Conservation (phyloP, 495 filamentous ascomycete species). For the Thozetella sp. region DNA sequence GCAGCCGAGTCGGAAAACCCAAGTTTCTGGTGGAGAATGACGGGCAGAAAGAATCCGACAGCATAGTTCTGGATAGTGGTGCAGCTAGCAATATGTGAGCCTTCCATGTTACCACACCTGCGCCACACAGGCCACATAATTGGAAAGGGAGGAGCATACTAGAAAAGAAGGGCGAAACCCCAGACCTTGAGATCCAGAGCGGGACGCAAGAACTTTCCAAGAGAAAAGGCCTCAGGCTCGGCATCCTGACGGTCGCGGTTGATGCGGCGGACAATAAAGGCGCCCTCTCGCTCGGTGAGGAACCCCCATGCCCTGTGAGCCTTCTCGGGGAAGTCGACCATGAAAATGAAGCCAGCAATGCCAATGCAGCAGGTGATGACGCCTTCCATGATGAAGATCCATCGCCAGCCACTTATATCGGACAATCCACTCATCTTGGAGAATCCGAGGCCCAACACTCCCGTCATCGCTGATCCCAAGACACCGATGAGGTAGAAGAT, state of each 20-base stretch:
- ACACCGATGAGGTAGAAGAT: neutral
- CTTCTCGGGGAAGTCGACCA: conserved; percentile 62
- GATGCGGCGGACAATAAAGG: conserved; percentile 54
- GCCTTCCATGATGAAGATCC: conserved; percentile 60
- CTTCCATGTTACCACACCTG: too few species aligned
- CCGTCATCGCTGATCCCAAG: neutral
- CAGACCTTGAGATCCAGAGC: conserved; percentile 39
- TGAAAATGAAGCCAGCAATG: conserved; percentile 36
- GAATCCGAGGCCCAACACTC: neutral
- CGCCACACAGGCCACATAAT: too few species aligned
- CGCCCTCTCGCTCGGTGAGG: conserved; percentile 47
- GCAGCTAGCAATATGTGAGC: neutral
- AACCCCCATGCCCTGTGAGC: conserved; percentile 23
- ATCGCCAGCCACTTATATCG: conserved; percentile 52
- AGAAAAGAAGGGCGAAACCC: conserved; percentile 45
- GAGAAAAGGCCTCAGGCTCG: conserved; percentile 33
- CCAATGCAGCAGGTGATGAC: conserved; percentile 36
- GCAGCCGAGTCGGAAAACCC: conserved; percentile 30
- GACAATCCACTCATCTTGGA: neutral
- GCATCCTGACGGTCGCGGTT: conserved; percentile 56
- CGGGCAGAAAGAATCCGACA: conserved; percentile 52
- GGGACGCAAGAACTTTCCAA: conserved; percentile 22
- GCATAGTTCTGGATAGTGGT: conserved; percentile 32
- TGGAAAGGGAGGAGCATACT: too few species aligned
- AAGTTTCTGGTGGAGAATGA: conserved; percentile 49